Evolutionary conservation across 306 rosid genomes (phyloP).

Genomic region (Acacia acuminata): DNA sequence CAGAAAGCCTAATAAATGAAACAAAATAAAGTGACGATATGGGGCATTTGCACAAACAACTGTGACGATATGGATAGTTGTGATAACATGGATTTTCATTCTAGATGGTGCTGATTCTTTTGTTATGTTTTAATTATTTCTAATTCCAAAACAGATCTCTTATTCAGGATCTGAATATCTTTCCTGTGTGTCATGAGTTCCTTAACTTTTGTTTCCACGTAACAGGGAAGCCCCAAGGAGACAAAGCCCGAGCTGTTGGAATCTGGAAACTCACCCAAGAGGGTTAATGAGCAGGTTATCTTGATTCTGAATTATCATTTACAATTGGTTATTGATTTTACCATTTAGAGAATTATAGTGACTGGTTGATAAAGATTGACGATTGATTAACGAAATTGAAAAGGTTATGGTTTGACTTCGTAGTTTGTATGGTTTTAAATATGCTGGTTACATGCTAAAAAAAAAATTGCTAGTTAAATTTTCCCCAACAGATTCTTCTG

Average conservation of each 20-base stretch:
- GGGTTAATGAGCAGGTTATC: constrained; percentile 52
- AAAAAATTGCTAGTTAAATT: too few relatives aligned
- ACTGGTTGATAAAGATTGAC: neutral
- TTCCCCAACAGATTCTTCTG: too few relatives aligned
- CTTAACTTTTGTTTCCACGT: constrained; percentile 6
- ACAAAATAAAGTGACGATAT: neutral
- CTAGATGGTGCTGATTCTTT: constrained; percentile 10
- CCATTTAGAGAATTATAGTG: neutral
- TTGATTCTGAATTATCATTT: neutral
- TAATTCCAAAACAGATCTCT: constrained; percentile 15
- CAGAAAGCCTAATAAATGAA: neutral
- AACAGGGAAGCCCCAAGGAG: constrained; percentile 57
- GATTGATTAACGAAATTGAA: neutral
- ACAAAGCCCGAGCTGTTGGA: constrained; percentile 46
- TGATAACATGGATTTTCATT: neutral
- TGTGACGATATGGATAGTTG: neutral
- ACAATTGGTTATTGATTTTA: neutral
- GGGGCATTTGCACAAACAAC: neutral
- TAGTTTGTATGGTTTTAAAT: neutral
- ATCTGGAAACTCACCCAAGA: constrained; percentile 38
- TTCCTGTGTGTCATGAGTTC: neutral
- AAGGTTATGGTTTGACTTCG: neutral
- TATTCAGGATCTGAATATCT: neutral
- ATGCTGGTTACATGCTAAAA: too few relatives aligned
- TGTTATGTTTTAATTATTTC: neutral